Evolutionary conservation across 2,329 filamentous ascomycete species (phyloP), one percentile per base, ranked within the genome.

Genomic region (Volutella citrinella): DNA sequence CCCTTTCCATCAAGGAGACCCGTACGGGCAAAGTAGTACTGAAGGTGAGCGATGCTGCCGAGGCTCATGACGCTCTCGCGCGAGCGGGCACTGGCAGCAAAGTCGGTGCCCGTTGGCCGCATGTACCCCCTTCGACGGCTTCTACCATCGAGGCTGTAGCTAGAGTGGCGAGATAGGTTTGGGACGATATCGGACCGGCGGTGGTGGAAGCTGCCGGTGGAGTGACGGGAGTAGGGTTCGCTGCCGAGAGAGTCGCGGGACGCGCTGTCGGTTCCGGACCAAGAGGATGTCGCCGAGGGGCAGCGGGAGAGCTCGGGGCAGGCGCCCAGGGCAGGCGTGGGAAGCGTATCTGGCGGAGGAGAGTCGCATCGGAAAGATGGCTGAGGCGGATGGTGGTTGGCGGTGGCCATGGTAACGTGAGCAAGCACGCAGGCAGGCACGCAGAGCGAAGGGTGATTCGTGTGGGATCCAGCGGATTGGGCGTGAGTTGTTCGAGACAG

Each of bases 1-100:
- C 90, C 91, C 59, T 96, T 96, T 36, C 91, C 89, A 56, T 98
- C 93, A 31, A 98, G 68, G 45, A 98, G 66, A 6, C 93, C 93
- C 1, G 93, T 98, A 40, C 93, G 76, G 21, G 93, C 91, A 67
- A 98, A 98, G 65, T 97, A 98, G 66, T 97, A 95, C 63, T 98
- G 93, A 55, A 98, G 70, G 66, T 98, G 93, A 36, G 90, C 88
- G 52, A 98, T 98, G 63, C 90, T 96, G 34, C 93, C 93, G 43
- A 98, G 67, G 56, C 88, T 95, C 78, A 97, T 84, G 46, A 98
- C 93, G 57, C 90, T 96, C 61, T 98, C 91, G 44, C 93, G 77
- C 31, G 88, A 88, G 56, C 81, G 82, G 28, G 93, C 93, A 36
- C 90, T 96, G 40, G 86, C 84, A 17, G 93, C 87, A 60, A 97